Evolutionary conservation across 208 protist species (phyloP).

Genomic region (Trypanosoma theileri): DNA sequence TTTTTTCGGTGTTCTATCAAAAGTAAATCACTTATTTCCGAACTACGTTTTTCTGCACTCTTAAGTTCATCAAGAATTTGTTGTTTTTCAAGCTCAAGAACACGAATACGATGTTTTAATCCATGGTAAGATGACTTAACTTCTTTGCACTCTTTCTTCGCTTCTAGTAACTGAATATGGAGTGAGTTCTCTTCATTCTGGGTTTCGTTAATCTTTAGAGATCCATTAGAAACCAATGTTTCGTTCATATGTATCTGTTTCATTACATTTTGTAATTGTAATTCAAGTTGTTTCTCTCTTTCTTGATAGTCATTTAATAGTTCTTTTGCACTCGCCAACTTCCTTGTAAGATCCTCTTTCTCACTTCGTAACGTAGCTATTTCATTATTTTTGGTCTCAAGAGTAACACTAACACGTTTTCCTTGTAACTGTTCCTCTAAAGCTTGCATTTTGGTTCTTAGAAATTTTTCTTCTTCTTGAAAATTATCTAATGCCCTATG

Average conservation of each 20-base stretch:
- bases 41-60: conserved; percentile 15
- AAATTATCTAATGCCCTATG: background rate
- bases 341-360: conserved; percentile 12
- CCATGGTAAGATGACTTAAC: conserved; percentile 3
- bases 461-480: conserved; percentile 1
- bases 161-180: background rate
- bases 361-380: background rate
- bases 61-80: conserved; percentile 28
- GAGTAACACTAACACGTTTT: background rate
- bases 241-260: conserved; percentile 3
- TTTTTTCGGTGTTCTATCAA: conserved; percentile 15
- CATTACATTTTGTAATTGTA: background rate
- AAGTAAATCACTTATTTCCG: conserved; percentile 25
- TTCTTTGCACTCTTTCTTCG: conserved; percentile 9
- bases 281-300: conserved; percentile 6
- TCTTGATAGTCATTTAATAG: conserved; percentile 3
- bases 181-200: background rate
- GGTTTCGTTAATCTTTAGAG: background rate
- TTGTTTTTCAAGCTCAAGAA: conserved; percentile 27
- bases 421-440: conserved; percentile 3
- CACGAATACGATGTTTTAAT: conserved; percentile 18
- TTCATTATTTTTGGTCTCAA: conserved; percentile 7
- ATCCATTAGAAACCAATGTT: background rate
- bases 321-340: conserved; percentile 1
- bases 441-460: conserved; percentile 5